Conservation (phyloP, 768 basidiomycete genomes). For the Russula griseocarnosa region DNA sequence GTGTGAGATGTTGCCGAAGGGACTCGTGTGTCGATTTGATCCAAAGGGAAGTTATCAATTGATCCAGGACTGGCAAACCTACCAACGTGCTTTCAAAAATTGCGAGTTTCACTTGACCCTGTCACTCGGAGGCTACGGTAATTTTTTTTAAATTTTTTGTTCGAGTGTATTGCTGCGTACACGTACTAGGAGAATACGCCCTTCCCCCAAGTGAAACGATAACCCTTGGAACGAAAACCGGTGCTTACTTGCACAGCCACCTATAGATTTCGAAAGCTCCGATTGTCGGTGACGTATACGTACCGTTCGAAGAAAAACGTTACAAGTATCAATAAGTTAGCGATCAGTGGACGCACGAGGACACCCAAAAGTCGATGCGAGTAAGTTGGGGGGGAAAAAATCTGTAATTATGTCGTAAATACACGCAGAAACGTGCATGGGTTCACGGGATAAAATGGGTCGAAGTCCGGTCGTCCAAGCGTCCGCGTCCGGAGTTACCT, state of each 20-base stretch:
- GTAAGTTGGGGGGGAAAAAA: neutral
- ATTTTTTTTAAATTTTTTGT: too few species aligned
- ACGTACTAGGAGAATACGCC: neutral
- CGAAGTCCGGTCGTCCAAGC: too few species aligned
- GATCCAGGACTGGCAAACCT: too few species aligned
- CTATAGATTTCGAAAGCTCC: neutral
- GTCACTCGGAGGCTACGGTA: too few species aligned
- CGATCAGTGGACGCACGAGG: neutral
- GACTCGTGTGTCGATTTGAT: neutral
- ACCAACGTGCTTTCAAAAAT: too few species aligned
- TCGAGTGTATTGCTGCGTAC: slow-evolving; percentile 20
- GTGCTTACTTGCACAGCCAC: slow-evolving; percentile 11
- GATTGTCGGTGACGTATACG: slow-evolving; percentile 1
- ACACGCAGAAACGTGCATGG: neutral
- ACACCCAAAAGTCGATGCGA: neutral
- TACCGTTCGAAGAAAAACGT: neutral
- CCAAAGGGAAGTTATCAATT: too few species aligned
- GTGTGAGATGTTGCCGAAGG: neutral
- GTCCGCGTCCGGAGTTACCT: too few species aligned
- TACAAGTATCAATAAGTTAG: neutral
- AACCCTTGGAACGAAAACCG: neutral
- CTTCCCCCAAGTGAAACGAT: neutral
- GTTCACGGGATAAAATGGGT: slow-evolving; percentile 4
- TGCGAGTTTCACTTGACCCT: too few species aligned
- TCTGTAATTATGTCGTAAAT: slow-evolving; percentile 7